These are phyloP conservation scores for Cystofilobasidium bisporidii DNA, from an alignment of 768 basidiomycete species.

Conservation along the genomic window DNA sequence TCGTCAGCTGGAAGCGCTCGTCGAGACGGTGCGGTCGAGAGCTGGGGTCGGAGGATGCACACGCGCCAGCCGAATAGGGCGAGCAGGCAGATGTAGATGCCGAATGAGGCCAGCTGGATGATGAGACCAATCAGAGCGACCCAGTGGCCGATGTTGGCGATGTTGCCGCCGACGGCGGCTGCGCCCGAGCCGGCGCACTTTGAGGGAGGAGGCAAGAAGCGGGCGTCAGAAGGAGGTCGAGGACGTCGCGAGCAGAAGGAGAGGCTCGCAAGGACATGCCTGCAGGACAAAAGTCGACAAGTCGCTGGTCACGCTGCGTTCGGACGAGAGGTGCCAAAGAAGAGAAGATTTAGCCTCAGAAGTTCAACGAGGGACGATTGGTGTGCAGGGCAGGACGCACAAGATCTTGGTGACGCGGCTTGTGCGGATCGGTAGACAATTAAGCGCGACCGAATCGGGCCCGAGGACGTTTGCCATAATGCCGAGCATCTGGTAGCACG, in stretches of 20 bases:
- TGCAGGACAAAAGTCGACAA: neutral
- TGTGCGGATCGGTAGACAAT: neutral
- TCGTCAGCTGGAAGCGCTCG: no score
- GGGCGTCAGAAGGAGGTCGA: no score
- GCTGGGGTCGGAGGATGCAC: no score
- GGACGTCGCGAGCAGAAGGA: no score
- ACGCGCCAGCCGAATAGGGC: neutral
- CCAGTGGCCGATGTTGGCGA: neutral
- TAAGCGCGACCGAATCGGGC: neutral
- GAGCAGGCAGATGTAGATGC: neutral
- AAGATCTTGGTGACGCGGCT: conserved; percentile 3
- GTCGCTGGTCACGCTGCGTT: neutral
- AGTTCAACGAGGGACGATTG: no score
- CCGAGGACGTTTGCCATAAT: neutral
- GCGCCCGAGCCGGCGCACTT: neutral
- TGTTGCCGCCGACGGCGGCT: neutral
- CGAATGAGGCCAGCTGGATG: neutral
- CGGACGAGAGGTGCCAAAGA: no score
- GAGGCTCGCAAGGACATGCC: neutral
- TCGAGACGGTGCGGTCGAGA: no score
- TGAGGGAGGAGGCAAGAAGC: no score
- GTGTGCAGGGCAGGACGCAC: no score
- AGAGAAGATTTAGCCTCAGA: no score
- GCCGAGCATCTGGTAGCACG: conserved; percentile 3
- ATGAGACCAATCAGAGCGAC: neutral